These are phyloP conservation scores for Leishmania arabica DNA, from an alignment of 208 protist species.

Conservation along the genomic window DNA sequence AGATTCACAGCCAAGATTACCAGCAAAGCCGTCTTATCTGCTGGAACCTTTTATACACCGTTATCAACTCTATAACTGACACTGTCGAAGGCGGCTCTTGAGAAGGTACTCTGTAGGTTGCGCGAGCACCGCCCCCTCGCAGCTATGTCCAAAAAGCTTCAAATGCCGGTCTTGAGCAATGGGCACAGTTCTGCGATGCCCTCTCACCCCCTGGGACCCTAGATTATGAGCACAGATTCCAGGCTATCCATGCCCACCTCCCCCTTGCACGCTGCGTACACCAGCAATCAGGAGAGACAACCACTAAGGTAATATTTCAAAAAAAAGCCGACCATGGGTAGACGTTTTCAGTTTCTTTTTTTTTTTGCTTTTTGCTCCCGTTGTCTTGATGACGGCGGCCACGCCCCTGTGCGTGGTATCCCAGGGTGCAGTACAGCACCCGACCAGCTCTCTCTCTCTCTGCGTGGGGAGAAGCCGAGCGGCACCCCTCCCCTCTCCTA, in stretches of 20 bases:
- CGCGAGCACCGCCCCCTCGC: neutral
- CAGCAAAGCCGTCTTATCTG: neutral
- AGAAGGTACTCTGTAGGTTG: neutral
- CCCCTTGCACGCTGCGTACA: neutral
- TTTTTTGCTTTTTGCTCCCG: neutral
- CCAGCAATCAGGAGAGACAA: neutral
- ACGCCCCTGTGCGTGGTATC: neutral
- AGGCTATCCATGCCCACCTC: neutral
- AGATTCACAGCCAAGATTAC: neutral
- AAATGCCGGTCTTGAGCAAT: neutral
- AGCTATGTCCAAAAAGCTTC: neutral
- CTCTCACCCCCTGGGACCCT: neutral
- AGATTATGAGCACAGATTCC: neutral
- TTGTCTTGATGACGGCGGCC: neutral
- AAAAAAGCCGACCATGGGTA: neutral
- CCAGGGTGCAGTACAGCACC: neutral
- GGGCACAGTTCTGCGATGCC: neutral
- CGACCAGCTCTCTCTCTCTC: neutral
- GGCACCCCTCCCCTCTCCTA: neutral
- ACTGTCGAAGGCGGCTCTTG: neutral
- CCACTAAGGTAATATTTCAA: neutral
- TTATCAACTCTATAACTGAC: neutral
- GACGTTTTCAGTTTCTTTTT: neutral
- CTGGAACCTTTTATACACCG: neutral
- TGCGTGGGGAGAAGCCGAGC: too few relatives aligned